Evolutionary conservation across 1,284 basidiomycete genomes (phyloP).

Genomic region (Laetiporus sulphureus): DNA sequence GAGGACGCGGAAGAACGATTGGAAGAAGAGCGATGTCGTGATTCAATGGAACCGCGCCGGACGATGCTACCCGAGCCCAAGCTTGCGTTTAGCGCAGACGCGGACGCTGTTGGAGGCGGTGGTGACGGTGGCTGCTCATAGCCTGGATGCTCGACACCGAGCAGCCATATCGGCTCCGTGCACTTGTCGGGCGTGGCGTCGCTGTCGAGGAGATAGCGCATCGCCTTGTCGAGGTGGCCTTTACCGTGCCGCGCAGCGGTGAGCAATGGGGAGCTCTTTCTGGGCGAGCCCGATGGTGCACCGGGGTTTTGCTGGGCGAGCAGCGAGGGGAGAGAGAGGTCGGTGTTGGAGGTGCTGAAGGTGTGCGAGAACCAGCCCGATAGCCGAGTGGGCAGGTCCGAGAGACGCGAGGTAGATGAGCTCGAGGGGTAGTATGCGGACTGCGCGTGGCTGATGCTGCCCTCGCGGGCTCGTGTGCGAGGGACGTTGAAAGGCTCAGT

Average conservation of each 20-base stretch:
- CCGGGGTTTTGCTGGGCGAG: constrained; percentile 38
- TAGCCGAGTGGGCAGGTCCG: constrained; percentile 54
- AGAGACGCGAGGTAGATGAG: constrained; percentile 29
- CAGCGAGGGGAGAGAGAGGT: constrained; percentile 58
- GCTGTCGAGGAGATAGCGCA: constrained; percentile 79
- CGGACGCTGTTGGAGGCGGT: constrained; percentile 28
- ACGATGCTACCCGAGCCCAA: constrained; percentile 9
- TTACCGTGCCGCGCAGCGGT: constrained; percentile 67
- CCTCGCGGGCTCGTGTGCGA: constrained; percentile 38
- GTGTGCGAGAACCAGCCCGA: constrained; percentile 77
- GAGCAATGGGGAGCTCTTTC: constrained; percentile 45
- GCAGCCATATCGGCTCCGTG: constrained; percentile 75
- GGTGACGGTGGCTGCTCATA: constrained; percentile 52
- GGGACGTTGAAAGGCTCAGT: constrained; percentile 31
- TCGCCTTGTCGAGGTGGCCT: constrained; percentile 70
- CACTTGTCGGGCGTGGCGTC: constrained; percentile 80
- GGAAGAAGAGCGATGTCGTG: constrained; percentile 33
- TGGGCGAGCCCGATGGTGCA: constrained; percentile 32
- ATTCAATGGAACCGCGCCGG: constrained; percentile 33
- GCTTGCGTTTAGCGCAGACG: constrained; percentile 17
- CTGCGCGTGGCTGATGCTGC: constrained; percentile 41
- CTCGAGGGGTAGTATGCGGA: constrained; percentile 31
- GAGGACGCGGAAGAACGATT: constrained; percentile 48
- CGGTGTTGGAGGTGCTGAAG: constrained; percentile 60
- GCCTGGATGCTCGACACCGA: constrained; percentile 74